Percentiles rank a stretch among this genome's conserved stretches.
Evolutionary conservation across 2,329 filamentous ascomycete genomes (phyloP).

Genomic region (Penicillium hordei): DNA sequence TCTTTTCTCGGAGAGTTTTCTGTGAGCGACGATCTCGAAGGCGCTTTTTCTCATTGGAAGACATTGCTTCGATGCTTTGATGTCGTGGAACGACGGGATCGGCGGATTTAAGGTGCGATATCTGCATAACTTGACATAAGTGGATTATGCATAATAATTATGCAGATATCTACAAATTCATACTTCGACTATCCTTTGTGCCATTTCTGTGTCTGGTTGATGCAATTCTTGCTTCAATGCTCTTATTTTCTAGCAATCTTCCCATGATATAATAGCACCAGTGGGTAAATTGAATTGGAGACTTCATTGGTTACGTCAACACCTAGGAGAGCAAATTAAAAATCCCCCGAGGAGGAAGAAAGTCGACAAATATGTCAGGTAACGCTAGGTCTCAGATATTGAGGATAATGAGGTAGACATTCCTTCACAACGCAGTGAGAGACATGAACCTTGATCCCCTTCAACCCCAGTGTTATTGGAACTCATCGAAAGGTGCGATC

Average conservation of each 20-base stretch:
- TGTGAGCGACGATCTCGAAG: slow-evolving; percentile 31
- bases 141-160: not conserved
- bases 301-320: not conserved
- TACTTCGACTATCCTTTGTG: not conserved
- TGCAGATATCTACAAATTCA: not conserved
- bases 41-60: slow-evolving; percentile 22
- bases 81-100: not conserved
- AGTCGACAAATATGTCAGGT: not conserved
- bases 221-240: not conserved
- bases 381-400: not conserved
- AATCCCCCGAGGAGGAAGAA: too few species aligned
- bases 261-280: not conserved
- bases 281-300: not conserved
- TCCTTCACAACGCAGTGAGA: rapidly evolving
- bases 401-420: too few species aligned
- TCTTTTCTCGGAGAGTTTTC: slow-evolving; percentile 29
- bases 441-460: too few species aligned
- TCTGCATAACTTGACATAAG: not conserved
- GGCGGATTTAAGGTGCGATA: not conserved
- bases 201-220: not conserved
- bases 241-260: not conserved
- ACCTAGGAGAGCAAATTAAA: not conserved
- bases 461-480: not conserved
- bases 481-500: not conserved
- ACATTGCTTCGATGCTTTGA: not conserved